A percentile compares a stretch with the other conserved stretches of the same genome.
Conservation (phyloP, 2,329 filamentous ascomycete species). For the Fusarium oxysporum region DNA sequence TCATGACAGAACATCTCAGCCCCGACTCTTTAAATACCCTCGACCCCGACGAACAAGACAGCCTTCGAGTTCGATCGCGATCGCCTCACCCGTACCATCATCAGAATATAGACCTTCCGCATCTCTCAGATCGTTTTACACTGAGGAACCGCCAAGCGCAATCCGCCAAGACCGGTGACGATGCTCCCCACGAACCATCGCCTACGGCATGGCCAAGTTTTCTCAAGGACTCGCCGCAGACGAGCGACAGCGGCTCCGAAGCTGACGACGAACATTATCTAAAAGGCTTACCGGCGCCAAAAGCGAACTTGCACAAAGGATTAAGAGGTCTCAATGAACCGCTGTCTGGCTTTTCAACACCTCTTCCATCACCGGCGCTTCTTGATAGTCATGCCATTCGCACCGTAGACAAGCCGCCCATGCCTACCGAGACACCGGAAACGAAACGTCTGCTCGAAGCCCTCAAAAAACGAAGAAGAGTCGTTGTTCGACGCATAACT, state of each 20-base stretch:
- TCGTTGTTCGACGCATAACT: conserved; percentile 63
- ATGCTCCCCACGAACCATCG: conserved; percentile 39
- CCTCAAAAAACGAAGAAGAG: conserved; percentile 60
- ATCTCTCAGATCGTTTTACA: conserved; percentile 58
- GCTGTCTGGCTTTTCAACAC: conserved; percentile 67
- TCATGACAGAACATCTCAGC: conserved; percentile 61
- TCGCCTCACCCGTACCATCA: conserved; percentile 77
- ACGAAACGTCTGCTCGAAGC: conserved; percentile 41
- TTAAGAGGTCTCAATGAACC: conserved; percentile 71
- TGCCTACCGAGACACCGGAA: conserved; percentile 25
- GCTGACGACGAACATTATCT: conserved; percentile 94
- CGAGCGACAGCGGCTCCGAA: conserved; percentile 92
- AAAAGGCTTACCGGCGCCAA: conserved; percentile 85
- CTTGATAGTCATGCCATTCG: conserved; percentile 56
- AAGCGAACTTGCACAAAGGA: conserved; percentile 79
- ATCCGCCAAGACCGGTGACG: conserved; percentile 29
- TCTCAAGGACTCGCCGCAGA: conserved; percentile 67
- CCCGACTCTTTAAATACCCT: conserved; percentile 50
- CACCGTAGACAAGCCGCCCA: conserved; percentile 32
- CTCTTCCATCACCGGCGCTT: conserved; percentile 61
- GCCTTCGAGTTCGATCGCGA: conserved; percentile 64
- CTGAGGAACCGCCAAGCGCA: conserved; percentile 39
- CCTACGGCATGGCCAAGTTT: conserved; percentile 47
- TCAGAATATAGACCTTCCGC: conserved; percentile 66
- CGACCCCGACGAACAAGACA: conserved; percentile 52